These are phyloP conservation scores for Candida easanensis DNA, from an alignment of 805 yeast genomes.

Conservation along the genomic window DNA sequence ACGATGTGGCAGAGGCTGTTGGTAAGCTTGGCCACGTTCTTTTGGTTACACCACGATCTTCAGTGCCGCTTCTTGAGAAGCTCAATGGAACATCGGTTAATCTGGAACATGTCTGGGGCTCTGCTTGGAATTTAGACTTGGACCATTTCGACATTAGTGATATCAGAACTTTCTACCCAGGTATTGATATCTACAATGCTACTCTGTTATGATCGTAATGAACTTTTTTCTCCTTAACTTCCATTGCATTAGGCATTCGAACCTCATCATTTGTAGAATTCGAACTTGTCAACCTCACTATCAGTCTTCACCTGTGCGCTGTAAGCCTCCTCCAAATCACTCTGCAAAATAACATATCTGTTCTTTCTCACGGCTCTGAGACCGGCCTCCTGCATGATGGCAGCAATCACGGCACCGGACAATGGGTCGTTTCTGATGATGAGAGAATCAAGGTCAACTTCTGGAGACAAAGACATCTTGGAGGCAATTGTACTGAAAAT, in stretches of 20 bases:
- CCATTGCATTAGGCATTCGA: too few species aligned
- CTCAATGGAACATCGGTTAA: slow-evolving; percentile 11
- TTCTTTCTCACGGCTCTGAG: slow-evolving; percentile 97
- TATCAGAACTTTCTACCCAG: slow-evolving; percentile 51
- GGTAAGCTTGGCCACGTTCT: slow-evolving; percentile 14
- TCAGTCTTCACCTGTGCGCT: slow-evolving; percentile 95
- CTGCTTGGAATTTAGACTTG: slow-evolving; percentile 57
- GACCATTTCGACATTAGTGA: slow-evolving; percentile 66
- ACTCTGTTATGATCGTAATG: slow-evolving; percentile 4
- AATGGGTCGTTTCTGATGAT: slow-evolving; percentile 95
- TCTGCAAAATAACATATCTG: slow-evolving; percentile 93
- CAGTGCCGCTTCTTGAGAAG: slow-evolving; percentile 19
- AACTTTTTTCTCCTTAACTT: neutral
- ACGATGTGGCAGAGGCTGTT: slow-evolving; percentile 25
- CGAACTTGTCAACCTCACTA: slow-evolving; percentile 94
- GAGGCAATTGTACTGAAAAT: slow-evolving; percentile 94
- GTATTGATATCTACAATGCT: slow-evolving; percentile 55
- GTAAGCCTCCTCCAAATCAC: slow-evolving; percentile 97
- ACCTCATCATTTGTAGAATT: slow-evolving; percentile 84
- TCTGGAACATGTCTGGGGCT: slow-evolving; percentile 33
- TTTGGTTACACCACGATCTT: slow-evolving; percentile 26
- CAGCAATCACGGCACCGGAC: slow-evolving; percentile 97
- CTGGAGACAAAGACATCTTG: slow-evolving; percentile 98
- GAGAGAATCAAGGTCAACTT: slow-evolving; percentile 91
- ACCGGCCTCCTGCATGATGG: slow-evolving; percentile 99